Base-by-base conservation (phyloP, 2,329 filamentous ascomycete species). In the Colletotrichum acutatum region DNA sequence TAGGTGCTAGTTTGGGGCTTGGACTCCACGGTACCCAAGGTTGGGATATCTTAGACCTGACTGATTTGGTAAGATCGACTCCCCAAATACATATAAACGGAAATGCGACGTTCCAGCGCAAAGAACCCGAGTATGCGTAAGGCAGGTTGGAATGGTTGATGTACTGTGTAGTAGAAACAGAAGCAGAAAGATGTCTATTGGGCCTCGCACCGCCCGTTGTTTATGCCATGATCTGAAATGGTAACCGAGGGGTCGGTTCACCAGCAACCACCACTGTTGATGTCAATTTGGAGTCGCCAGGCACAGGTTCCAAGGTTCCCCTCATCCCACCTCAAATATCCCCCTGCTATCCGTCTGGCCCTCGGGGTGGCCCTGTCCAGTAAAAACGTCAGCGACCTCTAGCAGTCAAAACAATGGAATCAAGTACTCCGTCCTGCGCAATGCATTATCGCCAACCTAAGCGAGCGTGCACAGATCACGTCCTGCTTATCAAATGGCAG, bases 211-310 rank as follows among this genome's bases (percentile, higher is more conserved):
- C 14, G 6, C 37, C 65, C 58, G 68, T 26, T 72, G 71, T 70
- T 72, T 66, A 72, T 46, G 53, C 59, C 26, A 30, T 30, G 19
- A 26, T 28, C 37, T 12, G 28, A 24, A 30, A 59, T 57, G 37
- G 53, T 52, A 63, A 58, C 37, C 58, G 66, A 70, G 71, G 60
- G 56, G 61, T 57, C 24, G 66, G 66, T 71, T 73, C 71, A 73
- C 71, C 67, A 71, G 71, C 71, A 73, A 73, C 71, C 71, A 57
- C 26, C 22, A 7, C 53, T 65, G 60, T 70, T 70, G 60, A 70
- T 70, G 66, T 63, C 63, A 49, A 67, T 49, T 56, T 60, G 34
- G 34, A 37, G 12, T 4, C 34, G 8, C 30, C 7, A n/a, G n/a
- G n/a, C 30, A 7, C 28, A 14, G 37, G 37, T 42, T 42, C 37